Base-by-base conservation (phyloP, 768 basidiomycete species). In the Calocera cornea region DNA sequence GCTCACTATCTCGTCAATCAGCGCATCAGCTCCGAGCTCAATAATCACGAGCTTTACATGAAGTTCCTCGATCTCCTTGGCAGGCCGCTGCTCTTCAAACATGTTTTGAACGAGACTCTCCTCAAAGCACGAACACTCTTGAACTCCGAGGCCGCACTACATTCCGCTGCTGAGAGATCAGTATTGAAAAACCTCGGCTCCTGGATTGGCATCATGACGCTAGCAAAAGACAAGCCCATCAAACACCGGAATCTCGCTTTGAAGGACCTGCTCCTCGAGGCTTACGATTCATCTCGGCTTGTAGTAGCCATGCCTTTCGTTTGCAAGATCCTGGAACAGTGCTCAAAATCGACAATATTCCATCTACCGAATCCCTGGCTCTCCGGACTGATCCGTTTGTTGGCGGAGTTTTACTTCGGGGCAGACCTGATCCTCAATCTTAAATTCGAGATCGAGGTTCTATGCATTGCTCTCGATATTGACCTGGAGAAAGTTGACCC, bases 291-390 rank as follows among this genome's bases (percentile, higher is more conserved):
- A 69, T 89, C 90, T 60, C 87, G 95, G 41, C 81, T 97, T 38
- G 84, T 95, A 60, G 91, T 97, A 24, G 93, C 94, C 11, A 97
- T 99, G 67, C 93, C 97, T 0, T 99, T 98, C 76, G 92, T 98
- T 40, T 98, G 95, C 85, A 97, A 97, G 77, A 89, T 93, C 1
- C 83, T 99, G 54, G 91, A 94, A 75, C 90, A 90, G 54, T 93
- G 92, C 69, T 83, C 87, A 63, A 87, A 88, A 74, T 98, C 95
- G 34, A 87, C 82, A 70, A 90, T 98, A 31, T 99, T 99, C 84
- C 88, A 84, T 73, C 89, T 93, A 22, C 97, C 97, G 29, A 99
- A 97, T 76, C 97, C 97, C 1, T 99, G 97, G 97, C 78, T 99
- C 64, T 95, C 97, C 89, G 95, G 90, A 0, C 90, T 99, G 70